Base-by-base conservation (phyloP, 345 rosid species). In the Mallotus nudiflorus region DNA sequence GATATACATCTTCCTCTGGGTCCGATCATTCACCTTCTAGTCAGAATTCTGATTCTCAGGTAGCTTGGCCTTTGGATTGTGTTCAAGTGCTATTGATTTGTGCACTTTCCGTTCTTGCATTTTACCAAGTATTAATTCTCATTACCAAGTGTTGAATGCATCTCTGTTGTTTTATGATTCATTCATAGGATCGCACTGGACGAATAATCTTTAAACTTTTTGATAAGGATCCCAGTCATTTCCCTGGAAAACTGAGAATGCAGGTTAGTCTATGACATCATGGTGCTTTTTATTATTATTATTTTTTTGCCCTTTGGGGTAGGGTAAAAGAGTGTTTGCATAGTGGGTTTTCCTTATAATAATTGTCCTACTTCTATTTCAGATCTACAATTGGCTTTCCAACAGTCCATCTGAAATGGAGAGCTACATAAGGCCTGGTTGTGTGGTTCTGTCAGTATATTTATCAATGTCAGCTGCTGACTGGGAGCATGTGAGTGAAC, bases 401-500 rank as follows among this genome's bases (percentile, higher is more conserved):
- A 92, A 59, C 78, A 83, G 95, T 82, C 98, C 98, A 49, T 84
- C 91, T 50, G 98, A 92, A 66, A 90, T 92, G 98, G 98, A 92
- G 82, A 90, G 98, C 82, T 90, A 89, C 83, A 90, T 92, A 75
- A 89, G 98, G 79, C 97, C 97, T 62, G 98, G 98, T 53, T 92
- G 98, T 73, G 89, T 92, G 76, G 86, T 92, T 66, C 83, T 93
- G 48, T 84, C 98, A 14, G 65, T 93, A 52, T 93, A 93, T 76
- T 40, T 93, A 73, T 89, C 94, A 2, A 93, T 93, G 97, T 51
- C 90, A 64, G 74, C 82, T 66, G 61, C 81, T 49, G 80, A 84
- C 0, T 93, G 97, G 98, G 90, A 86, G 58, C 88, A 81, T 56
- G 98, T 93, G 80, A 90, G 95, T 86, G 53, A 72, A 69, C 42